Evolutionary conservation across 164 flowering plant species (phyloP).

Genomic region (Paratinospora sagittata): DNA sequence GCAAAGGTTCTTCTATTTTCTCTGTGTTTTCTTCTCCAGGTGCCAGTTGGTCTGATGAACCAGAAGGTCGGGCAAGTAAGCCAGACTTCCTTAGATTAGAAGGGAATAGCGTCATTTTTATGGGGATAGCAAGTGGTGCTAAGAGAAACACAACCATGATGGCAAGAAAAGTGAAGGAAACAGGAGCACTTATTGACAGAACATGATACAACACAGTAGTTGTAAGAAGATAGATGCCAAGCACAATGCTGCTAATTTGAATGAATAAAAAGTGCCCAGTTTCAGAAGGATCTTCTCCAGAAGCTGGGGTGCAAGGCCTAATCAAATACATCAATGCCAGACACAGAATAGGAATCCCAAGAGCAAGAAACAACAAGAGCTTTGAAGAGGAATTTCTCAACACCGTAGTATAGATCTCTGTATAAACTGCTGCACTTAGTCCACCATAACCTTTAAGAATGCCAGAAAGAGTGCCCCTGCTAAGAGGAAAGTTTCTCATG

Average conservation of each 20-base stretch:
- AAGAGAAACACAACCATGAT: conserved; percentile 63
- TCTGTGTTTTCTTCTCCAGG: conserved; percentile 27
- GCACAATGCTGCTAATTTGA: conserved; percentile 54
- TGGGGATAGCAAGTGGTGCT: conserved; percentile 80
- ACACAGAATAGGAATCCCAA: conserved; percentile 73
- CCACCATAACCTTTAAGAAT: conserved; percentile 84
- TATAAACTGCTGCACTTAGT: conserved; percentile 77
- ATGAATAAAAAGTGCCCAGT: conserved; percentile 59
- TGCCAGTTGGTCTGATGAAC: conserved; percentile 27
- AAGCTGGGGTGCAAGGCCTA: conserved; percentile 72
- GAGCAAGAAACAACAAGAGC: conserved; percentile 55
- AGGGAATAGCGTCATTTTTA: conserved; percentile 77
- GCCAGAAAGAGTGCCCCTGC: conserved; percentile 84
- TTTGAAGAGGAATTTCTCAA: conserved; percentile 57
- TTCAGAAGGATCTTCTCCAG: conserved; percentile 50
- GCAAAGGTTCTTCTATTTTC: conserved; percentile 43
- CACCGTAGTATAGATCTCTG: conserved; percentile 53
- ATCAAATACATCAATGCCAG: conserved; percentile 62
- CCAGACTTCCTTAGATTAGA: conserved; percentile 24
- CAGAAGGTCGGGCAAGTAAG: conserved; percentile 18
- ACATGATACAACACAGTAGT: conserved; percentile 44
- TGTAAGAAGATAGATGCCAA: conserved; percentile 65
- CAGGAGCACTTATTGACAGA: conserved; percentile 31
- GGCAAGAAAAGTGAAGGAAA: conserved; percentile 41
- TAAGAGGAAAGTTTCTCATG: conserved; percentile 84